Base-by-base conservation (phyloP, 495 filamentous ascomycete species). In the Daldinia childiae region DNA sequence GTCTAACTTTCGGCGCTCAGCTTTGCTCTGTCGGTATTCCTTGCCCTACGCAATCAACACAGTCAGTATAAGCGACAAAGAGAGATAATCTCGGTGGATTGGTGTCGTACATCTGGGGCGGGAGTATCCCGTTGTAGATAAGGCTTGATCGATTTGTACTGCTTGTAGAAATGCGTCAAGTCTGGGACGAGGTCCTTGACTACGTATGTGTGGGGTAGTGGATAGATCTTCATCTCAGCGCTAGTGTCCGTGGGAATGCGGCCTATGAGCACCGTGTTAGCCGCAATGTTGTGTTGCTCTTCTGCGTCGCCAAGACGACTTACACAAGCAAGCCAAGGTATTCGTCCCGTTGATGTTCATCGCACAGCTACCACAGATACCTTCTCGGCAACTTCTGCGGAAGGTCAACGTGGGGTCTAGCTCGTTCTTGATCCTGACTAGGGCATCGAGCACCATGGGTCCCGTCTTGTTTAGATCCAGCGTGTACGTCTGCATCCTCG, bases 331-430 rank as follows among this genome's bases (percentile, higher is more conserved):
- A 73, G 95, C 95, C 62, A 99, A 83, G 52, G 95, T 98, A 83
- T 99, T 99, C 74, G 91, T 89, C 75, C 95, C 95, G 81, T 98
- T 95, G 80, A 99, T 97, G 86, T 99, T 99, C 95, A 99, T 99
- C 64, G 95, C 95, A 79, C 95, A 99, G 79, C 92, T 95, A 60
- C 95, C 95, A 78, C 95, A 99, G 78, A 99, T 99, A 67, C 95
- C 95, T 87, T 99, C 95, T 82, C 95, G 83, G 85, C 95, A 99
- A 77, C 92, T 95, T 77, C 95, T 83, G 72, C 95, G 87, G 86
- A 99, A 99, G 52, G 95, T 99, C 76, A 99, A 82, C 39, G 95
- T 98, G 24, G 95, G 95, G 81, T 99, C 95, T 32, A 97, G 78
- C 87, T 99, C 95, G 82, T 99, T 99, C 93, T 99, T 99, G 84